Evolutionary conservation across 495 filamentous ascomycete species (phyloP).

Genomic region (Cenococcum geophilum): DNA sequence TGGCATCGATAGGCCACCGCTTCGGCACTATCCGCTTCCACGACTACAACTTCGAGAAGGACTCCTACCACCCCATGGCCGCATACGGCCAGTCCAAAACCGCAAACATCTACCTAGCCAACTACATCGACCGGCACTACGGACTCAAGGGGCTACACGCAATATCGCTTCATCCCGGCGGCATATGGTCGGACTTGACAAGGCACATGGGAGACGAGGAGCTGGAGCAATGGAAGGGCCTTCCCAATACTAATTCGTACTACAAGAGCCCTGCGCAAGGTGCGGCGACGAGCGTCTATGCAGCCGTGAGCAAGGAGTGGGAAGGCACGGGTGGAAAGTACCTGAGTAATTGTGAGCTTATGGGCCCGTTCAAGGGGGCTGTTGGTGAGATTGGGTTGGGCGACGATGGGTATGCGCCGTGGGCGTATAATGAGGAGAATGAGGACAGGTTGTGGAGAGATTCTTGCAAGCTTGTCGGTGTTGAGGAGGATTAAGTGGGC

Average conservation of each 20-base stretch:
- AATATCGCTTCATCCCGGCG: conserved; percentile 10
- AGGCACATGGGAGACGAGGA: conserved; percentile 18
- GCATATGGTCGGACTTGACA: conserved; percentile 9
- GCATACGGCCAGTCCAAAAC: too few species aligned
- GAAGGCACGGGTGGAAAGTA: conserved; percentile 41
- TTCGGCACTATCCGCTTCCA: too few species aligned
- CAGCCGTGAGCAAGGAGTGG: conserved; percentile 35
- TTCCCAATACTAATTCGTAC: background rate
- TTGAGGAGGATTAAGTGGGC: too few species aligned
- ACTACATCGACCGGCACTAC: too few species aligned
- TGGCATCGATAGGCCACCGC: too few species aligned
- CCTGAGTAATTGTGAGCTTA: conserved; percentile 38
- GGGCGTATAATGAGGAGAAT: background rate
- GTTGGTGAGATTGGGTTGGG: background rate
- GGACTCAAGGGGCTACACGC: conserved; percentile 5
- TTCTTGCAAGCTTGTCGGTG: too few species aligned
- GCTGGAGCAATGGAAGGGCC: background rate
- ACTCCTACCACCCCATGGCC: too few species aligned
- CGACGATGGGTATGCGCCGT: background rate
- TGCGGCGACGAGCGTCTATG: conserved; percentile 41
- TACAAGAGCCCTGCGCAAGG: conserved; percentile 25
- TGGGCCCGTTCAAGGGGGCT: conserved; percentile 7
- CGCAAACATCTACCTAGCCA: too few species aligned
- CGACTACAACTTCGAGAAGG: too few species aligned
- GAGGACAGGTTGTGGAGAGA: background rate